Conservation (phyloP, 257 asterid species). For the Catharanthus roseus region DNA sequence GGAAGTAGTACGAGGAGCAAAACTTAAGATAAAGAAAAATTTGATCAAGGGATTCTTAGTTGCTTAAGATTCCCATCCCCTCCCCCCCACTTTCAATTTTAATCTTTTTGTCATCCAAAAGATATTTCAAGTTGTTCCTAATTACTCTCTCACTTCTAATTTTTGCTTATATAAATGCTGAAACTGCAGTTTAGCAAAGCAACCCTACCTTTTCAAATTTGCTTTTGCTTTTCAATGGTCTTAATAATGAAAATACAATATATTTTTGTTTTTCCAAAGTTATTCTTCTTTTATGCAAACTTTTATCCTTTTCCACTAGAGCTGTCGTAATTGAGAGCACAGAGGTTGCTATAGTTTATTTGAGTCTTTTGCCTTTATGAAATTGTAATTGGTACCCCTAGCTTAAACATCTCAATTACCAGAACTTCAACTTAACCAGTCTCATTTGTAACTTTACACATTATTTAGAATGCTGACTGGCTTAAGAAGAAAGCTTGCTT, state of each 20-base stretch:
- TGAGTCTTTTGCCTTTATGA: background rate
- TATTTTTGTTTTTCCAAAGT: no score
- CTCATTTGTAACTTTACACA: background rate
- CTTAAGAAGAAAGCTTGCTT: background rate
- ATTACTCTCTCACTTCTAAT: background rate
- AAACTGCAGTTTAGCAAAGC: background rate
- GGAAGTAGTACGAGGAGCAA: background rate
- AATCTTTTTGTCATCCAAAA: background rate
- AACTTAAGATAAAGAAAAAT: no score
- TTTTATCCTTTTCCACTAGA: background rate
- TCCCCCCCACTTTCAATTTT: no score
- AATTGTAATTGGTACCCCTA: background rate
- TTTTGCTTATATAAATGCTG: background rate
- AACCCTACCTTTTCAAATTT: background rate
- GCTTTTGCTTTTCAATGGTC: background rate
- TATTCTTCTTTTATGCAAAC: no score
- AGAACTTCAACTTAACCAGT: background rate
- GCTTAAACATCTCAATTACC: background rate
- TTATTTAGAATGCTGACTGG: background rate
- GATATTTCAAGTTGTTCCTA: background rate
- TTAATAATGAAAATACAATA: background rate
- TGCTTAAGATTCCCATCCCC: no score
- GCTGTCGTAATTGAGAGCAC: no score
- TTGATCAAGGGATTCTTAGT: no score
- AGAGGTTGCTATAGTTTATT: background rate